A percentile compares a stretch with the other conserved stretches of the same genome.
phyloP scores from a whole-genome alignment of 1,139 yeast genomes.

The Pichia sp. region DNA sequence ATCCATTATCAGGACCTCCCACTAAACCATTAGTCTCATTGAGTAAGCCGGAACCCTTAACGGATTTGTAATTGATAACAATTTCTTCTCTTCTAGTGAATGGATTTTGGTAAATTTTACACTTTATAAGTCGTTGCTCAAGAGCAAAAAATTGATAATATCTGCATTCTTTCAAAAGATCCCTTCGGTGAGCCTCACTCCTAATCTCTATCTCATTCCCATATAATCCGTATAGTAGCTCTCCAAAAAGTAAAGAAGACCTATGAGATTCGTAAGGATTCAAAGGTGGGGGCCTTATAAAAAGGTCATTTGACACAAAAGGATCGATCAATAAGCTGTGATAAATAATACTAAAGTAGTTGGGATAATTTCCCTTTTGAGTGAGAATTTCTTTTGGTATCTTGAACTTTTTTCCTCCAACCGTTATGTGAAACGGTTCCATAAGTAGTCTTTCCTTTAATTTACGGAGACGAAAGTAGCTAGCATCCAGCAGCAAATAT shows the following conservation, averaged over 20 bases:
- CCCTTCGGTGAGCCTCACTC: constrained; percentile 50
- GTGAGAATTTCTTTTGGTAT: constrained; percentile 52
- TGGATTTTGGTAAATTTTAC: constrained; percentile 49
- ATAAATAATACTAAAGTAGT: constrained; percentile 64
- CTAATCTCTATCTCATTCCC: constrained; percentile 49
- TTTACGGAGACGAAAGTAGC: constrained; percentile 62
- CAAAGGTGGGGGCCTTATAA: constrained; percentile 76
- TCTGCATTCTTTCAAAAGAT: constrained; percentile 62
- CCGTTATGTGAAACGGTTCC: constrained; percentile 54
- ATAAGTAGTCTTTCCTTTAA: constrained; percentile 47
- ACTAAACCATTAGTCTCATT: constrained; percentile 21
- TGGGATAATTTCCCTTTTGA: constrained; percentile 67
- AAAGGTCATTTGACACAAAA: constrained; percentile 35
- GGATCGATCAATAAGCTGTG: constrained; percentile 49
- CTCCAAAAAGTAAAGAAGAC: constrained; percentile 55
- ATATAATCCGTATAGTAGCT: constrained; percentile 51
- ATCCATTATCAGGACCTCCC: constrained; percentile 5
- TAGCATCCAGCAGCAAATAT: constrained; percentile 66
- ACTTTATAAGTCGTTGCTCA: constrained; percentile 65
- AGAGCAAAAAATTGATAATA: constrained; percentile 73
- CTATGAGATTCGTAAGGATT: constrained; percentile 53
- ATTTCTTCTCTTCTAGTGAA: constrained; percentile 52
- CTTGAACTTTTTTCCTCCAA: constrained; percentile 60
- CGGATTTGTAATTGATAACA: constrained; percentile 45
- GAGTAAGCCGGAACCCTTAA: constrained; percentile 42